Percentiles rank a stretch among this genome's conserved stretches.
phyloP scores from a whole-genome alignment of 2,329 filamentous ascomycete species.

The Xylaria sp. region DNA sequence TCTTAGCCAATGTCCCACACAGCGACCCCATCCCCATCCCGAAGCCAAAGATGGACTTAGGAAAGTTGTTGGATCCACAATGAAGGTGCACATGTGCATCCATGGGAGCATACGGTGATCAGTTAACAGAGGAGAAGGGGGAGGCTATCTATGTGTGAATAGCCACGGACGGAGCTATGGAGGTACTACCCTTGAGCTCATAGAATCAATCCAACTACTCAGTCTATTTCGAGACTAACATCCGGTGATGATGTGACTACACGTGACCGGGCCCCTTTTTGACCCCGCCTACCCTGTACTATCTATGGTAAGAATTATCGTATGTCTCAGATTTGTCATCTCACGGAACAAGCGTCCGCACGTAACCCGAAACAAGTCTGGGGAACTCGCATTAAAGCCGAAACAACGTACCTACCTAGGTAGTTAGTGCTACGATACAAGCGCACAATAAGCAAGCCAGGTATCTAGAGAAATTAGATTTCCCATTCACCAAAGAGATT shows the following conservation, averaged over 20 bases:
- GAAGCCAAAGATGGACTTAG: neutral
- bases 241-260: too few relatives aligned
- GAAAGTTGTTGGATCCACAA: neutral
- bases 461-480: too few relatives aligned
- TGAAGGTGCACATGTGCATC: neutral
- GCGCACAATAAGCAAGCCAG: too few relatives aligned
- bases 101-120: neutral
- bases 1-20: constrained; percentile 10
- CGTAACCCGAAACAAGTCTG: neutral
- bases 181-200: neutral
- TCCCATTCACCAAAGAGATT: too few relatives aligned
- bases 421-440: too few relatives aligned
- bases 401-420: too few relatives aligned
- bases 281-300: constrained; percentile 1
- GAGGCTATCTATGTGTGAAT: neutral
- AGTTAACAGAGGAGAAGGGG: too few relatives aligned
- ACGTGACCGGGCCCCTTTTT: constrained; percentile 15
- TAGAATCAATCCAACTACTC: neutral
- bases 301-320: neutral
- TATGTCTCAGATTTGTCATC: neutral
- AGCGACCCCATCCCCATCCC: constrained; percentile 16
- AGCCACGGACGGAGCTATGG: neutral
- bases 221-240: neutral
- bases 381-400: too few relatives aligned
- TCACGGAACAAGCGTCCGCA: neutral